Percentiles rank a stretch among this genome's conserved stretches.
phyloP scores from a whole-genome alignment of 208 protist species.

The Chromosphaera perkinsii region DNA sequence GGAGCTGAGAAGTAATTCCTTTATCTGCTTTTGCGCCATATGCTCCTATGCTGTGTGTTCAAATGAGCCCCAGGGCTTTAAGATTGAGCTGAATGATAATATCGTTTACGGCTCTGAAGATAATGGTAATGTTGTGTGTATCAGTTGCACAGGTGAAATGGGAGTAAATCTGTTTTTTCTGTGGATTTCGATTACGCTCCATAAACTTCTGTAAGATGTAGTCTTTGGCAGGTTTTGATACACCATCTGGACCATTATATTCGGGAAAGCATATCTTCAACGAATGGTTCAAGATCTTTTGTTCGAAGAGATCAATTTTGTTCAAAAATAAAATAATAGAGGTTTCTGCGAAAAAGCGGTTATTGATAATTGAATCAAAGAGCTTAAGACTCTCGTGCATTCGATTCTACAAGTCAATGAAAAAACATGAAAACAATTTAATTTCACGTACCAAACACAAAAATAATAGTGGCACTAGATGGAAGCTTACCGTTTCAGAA shows the following conservation, averaged over 20 bases:
- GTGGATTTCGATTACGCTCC: conserved; percentile 36
- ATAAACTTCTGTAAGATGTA: conserved; percentile 60
- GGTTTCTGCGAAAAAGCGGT: conserved; percentile 56
- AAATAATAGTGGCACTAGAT: too few species aligned
- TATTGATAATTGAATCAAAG: conserved; percentile 71
- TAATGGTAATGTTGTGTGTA: conserved; percentile 64
- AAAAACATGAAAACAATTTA: too few species aligned
- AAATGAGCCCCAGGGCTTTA: too few species aligned
- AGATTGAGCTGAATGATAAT: conserved; percentile 45
- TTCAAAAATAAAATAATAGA: conserved; percentile 75
- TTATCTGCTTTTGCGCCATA: too few species aligned
- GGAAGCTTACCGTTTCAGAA: conserved; percentile 26
- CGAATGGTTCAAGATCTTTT: conserved; percentile 61
- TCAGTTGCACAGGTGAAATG: conserved; percentile 70
- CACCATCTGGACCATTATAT: conserved; percentile 62
- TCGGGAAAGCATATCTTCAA: conserved; percentile 63
- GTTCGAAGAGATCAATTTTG: conserved; percentile 70
- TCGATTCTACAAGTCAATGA: conserved; percentile 60
- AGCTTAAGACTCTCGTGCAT: conserved; percentile 69
- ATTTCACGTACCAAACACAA: too few species aligned
- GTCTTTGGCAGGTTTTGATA: too few species aligned
- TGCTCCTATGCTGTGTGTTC: too few species aligned
- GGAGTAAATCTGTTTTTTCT: conserved; percentile 54
- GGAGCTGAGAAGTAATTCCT: too few species aligned
- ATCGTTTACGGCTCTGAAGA: conserved; percentile 54